phyloP scores from a whole-genome alignment of 1,139 yeast genomes.

The Yamadazyma sp. region DNA sequence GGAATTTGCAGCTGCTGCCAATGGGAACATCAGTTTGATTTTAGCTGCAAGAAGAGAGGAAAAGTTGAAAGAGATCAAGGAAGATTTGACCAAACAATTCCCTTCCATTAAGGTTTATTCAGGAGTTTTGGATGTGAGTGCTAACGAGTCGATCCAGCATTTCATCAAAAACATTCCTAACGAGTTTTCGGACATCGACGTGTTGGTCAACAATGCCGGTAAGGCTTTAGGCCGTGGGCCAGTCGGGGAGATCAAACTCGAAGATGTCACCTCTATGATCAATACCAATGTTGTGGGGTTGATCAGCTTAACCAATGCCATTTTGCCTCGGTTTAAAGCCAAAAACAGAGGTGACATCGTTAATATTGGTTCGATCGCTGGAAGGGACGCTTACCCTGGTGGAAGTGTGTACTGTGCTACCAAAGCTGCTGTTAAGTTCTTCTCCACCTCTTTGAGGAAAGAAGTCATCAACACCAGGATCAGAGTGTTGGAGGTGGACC shows the following conservation, averaged over 20 bases:
- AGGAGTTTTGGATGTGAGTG: conserved; percentile 62
- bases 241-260: conserved; percentile 32
- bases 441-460: conserved; percentile 58
- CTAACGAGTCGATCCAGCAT: conserved; percentile 46
- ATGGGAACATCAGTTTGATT: conserved; percentile 64
- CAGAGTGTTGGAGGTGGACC: conserved; percentile 53
- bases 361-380: conserved; percentile 85
- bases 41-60: conserved; percentile 71
- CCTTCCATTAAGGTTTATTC: conserved; percentile 51
- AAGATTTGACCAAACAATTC: conserved; percentile 42
- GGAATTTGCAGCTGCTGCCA: conserved; percentile 68
- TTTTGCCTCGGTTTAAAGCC: conserved; percentile 42
- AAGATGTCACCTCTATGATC: conserved; percentile 41
- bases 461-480: conserved; percentile 47
- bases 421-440: conserved; percentile 77
- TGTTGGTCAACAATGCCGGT: conserved; percentile 45
- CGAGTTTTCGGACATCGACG: conserved; percentile 43
- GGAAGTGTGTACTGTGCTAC: conserved; percentile 88
- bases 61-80: conserved; percentile 46
- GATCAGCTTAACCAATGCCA: conserved; percentile 40
- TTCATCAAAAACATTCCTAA: conserved; percentile 52
- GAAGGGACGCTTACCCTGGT: conserved; percentile 82
- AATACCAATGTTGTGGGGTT: conserved; percentile 44
- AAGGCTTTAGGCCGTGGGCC: conserved; percentile 42
- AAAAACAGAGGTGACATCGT: conserved; percentile 74